Conservation (phyloP, 495 filamentous ascomycete genomes). For the Lophiotrema nucula region DNA sequence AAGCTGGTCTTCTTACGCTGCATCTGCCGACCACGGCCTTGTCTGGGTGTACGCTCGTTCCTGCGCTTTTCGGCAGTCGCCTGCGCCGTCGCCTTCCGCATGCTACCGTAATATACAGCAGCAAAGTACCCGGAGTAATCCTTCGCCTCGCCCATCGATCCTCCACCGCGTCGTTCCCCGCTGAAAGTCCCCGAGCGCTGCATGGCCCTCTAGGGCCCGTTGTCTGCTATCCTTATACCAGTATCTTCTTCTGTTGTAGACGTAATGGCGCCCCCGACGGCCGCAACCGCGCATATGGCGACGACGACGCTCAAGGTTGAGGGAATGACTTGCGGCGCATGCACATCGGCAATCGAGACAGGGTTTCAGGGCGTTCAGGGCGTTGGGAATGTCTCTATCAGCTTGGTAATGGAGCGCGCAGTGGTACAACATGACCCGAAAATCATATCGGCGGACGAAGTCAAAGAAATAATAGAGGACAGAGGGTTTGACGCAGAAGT, state of each 20-base stretch:
- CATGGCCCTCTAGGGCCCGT: not conserved
- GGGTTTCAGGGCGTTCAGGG: slow-evolving; percentile 81
- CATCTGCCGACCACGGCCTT: not conserved
- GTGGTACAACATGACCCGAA: slow-evolving; percentile 85
- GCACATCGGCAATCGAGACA: slow-evolving; percentile 80
- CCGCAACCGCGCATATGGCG: slow-evolving; percentile 61
- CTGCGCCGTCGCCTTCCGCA: not conserved
- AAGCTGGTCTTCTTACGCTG: slow-evolving; percentile 22
- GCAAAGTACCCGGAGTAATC: too few relatives aligned
- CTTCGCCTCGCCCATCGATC: not conserved
- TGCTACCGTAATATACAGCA: not conserved
- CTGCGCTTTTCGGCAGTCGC: not conserved
- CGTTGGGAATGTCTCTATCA: slow-evolving; percentile 80
- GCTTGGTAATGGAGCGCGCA: slow-evolving; percentile 87
- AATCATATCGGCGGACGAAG: slow-evolving; percentile 65
- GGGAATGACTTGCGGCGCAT: slow-evolving; percentile 94
- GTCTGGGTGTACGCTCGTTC: not conserved
- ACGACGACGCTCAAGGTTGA: slow-evolving; percentile 88
- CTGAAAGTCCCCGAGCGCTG: not conserved
- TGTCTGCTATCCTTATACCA: too few relatives aligned
- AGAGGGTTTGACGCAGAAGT: slow-evolving; percentile 92
- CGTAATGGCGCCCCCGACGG: slow-evolving; percentile 1
- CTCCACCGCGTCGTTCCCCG: not conserved
- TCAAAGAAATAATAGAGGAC: slow-evolving; percentile 87
- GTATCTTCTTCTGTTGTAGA: too few relatives aligned